Evolutionary conservation across 2,329 filamentous ascomycete species (phyloP), one percentile per base, ranked within the genome.

Genomic region (Alternaria alternata): DNA sequence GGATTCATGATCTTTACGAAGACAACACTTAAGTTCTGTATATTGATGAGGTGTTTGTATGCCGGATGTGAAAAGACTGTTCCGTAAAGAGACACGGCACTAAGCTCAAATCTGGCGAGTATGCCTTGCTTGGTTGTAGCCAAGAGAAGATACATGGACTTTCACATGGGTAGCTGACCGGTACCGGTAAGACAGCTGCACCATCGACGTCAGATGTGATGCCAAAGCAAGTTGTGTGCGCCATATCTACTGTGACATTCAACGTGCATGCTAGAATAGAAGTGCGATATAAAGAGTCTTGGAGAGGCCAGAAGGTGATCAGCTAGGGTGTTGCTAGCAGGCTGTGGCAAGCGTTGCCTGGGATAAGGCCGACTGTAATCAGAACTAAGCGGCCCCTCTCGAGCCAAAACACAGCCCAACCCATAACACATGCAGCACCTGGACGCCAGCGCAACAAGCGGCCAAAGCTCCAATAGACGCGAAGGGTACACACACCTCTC

Each of bases 1-100:
- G 71, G 70, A 67, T 73, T 72, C 66, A 68, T 71, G 69, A 72
- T 66, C 58, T 69, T 61, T 63, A 72, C 64, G 64, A 68, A 20
- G 49, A 59, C 22, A 34, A 28, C 12, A 43, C 18, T 47, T 51
- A 38, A n/a, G 52, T 4, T 5, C 11, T 38, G n/a, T 47, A 26
- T 26, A 4, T 46, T 51, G 46, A 51, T 4, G 32, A 36, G 16
- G 22, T 48, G 30, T 24, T 12, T 20, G 38, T 41, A 24, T 3
- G 22, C 16, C 14, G 22, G 12, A 11, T 5, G 38, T 20, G 24
- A 49, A 36, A 1, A 28, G 18, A n/a, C 12, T 30, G 28, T 11
- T 30, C 28, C 11, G 28, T 30, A 16, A 26, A 6, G 30, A 16
- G 46, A 7, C 14, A 38, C 6, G 7, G 14, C 7, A 8, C 30